Conservation (phyloP, 352 stramenopile species). For the Globisporangium paddicum region DNA sequence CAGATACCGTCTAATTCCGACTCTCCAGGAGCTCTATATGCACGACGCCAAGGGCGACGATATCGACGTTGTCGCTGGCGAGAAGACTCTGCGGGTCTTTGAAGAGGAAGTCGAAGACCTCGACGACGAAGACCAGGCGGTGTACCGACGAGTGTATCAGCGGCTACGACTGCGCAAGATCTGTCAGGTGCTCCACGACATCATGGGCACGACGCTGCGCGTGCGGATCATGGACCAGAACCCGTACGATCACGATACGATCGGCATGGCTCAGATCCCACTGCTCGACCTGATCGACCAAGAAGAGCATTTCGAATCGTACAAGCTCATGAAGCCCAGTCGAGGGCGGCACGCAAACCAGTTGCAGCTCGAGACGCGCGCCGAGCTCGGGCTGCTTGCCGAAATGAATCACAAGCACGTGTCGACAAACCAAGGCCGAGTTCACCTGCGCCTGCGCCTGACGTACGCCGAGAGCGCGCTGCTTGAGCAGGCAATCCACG, state of each 20-base stretch:
- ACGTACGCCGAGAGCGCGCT: conserved; percentile 55
- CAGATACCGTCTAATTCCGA: conserved; percentile 40
- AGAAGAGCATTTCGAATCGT: conserved; percentile 48
- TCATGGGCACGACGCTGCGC: conserved; percentile 49
- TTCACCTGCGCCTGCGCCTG: conserved; percentile 43
- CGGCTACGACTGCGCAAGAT: conserved; percentile 54
- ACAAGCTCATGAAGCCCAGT: conserved; percentile 39
- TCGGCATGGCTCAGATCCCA: conserved; percentile 57
- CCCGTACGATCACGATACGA: conserved; percentile 33
- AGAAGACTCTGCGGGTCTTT: conserved; percentile 52
- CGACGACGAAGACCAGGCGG: conserved; percentile 44
- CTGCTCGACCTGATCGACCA: conserved; percentile 68
- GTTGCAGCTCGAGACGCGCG: conserved; percentile 4
- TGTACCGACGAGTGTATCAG: conserved; percentile 47
- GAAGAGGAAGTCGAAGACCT: conserved; percentile 64
- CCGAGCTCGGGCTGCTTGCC: not conserved
- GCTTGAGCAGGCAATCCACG: conserved; percentile 53
- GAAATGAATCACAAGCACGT: not conserved
- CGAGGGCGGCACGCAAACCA: not conserved
- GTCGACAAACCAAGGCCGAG: conserved; percentile 22
- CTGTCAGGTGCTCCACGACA: conserved; percentile 47
- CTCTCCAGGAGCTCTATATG: conserved; percentile 39
- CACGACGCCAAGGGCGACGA: conserved; percentile 37
- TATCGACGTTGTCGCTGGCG: conserved; percentile 30
- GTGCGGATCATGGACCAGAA: conserved; percentile 63